Percentiles rank a stretch among this genome's conserved stretches.
These are phyloP conservation scores for Rhizopogon salebrosus DNA, from an alignment of 768 basidiomycete species.

Conservation along the genomic window DNA sequence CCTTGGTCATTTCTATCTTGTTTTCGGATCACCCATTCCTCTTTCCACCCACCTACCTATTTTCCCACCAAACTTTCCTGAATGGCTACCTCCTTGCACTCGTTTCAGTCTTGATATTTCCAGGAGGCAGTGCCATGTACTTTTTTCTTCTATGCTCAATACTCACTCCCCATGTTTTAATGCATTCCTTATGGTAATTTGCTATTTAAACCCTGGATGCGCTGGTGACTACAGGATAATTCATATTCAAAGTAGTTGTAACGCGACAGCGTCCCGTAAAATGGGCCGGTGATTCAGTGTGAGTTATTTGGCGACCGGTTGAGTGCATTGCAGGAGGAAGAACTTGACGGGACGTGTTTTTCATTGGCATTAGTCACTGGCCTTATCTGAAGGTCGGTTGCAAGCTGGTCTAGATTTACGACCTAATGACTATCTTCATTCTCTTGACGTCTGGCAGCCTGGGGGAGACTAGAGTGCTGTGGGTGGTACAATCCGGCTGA, in stretches of 20 bases:
- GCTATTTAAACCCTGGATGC: constrained; percentile 19
- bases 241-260: constrained; percentile 11
- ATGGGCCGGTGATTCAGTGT: background rate
- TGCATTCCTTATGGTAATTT: constrained; percentile 30
- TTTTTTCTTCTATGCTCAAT: constrained; percentile 29
- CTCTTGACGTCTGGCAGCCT: too few species aligned
- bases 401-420: too few species aligned
- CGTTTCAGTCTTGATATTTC: constrained; percentile 21
- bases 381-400: too few species aligned
- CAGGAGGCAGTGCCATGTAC: constrained; percentile 26
- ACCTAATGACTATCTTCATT: too few species aligned
- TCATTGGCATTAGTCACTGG: too few species aligned
- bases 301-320: too few species aligned
- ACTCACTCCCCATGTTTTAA: constrained; percentile 31
- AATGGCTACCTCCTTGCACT: constrained; percentile 25
- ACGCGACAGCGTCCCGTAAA: background rate
- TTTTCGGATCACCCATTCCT: constrained; percentile 7
- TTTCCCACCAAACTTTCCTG: constrained; percentile 16
- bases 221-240: background rate
- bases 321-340: too few species aligned
- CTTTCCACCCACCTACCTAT: constrained; percentile 5
- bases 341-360: too few species aligned
- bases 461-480: too few species aligned
- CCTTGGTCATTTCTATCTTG: constrained; percentile 14
- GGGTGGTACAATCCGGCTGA: too few species aligned